Base-by-base conservation (phyloP, 2,329 filamentous ascomycete genomes). In the Colletotrichum coccodes region DNA sequence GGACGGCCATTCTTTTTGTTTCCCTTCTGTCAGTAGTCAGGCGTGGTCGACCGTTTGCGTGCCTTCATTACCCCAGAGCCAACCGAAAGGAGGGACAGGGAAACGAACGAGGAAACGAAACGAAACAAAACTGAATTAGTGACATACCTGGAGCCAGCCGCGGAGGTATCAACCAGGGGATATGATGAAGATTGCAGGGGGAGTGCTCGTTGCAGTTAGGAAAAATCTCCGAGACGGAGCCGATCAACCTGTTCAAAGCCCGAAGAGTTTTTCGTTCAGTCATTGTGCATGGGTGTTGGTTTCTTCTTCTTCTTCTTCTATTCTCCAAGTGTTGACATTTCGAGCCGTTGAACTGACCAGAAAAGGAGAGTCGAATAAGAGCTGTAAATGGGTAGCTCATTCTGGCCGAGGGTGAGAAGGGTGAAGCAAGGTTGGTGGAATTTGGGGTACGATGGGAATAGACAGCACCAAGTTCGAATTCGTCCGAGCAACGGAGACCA, bases 201-300 rank as follows among this genome's bases (percentile, higher is more conserved):
- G 32, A 44, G 34, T 44, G 54, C 56, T 60, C 49, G 34, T 65
- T 68, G 36, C 61, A 42, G 65, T 68, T 60, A 40, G 28, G 49
- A 56, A 60, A 68, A 68, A 65, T 68, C 65, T 68, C 65, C 65
- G 61, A 68, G 61, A 68, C 61, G 65, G 59, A 67, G 52, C 59
- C 30, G 42, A 50, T 28, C 59, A 63, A 40, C 18, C 52, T 63
- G 32, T 56, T 58, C 34, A 28, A 63, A 52, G 50, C 59, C 44
- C 64, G n/a, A 67, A 67, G 59, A 67, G 50, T 50, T 60, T 50
- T 65, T 56, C 42, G 32, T 54, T 68, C 56, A 40, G 61, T 60
- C 65, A 64, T 54, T 49, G 54, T 56, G 47, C 65, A 60, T 60
- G 54, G 38, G 54, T 28, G 54, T 16, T 34, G 34, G 34, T 44